Percentiles rank a stretch among this genome's conserved stretches.
Conservation (phyloP, 2,329 filamentous ascomycete species). For the Trichoderma koningii region DNA sequence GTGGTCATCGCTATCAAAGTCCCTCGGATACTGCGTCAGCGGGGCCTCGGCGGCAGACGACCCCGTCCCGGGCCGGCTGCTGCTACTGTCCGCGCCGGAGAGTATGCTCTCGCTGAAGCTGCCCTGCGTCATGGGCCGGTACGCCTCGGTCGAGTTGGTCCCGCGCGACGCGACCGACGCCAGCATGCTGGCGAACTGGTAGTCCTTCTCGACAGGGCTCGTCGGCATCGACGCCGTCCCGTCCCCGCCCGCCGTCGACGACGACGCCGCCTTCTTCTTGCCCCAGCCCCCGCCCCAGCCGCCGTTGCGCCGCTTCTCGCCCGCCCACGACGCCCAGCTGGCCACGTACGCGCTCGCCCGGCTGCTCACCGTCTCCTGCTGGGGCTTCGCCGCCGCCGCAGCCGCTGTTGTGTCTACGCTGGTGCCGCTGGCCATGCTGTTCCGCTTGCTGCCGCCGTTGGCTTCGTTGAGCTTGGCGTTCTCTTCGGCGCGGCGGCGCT, state of each 20-base stretch:
- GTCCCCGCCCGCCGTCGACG: constrained; percentile 27
- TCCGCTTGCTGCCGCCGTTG: constrained; percentile 6
- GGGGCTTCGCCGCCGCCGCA: constrained; percentile 30
- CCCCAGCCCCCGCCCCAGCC: constrained; percentile 49
- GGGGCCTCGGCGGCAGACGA: constrained; percentile 23
- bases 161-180: constrained; percentile 36
- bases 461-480: constrained; percentile 30
- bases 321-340: constrained; percentile 70
- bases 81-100: constrained; percentile 41
- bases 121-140: constrained; percentile 43
- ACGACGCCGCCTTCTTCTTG: constrained; percentile 33
- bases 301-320: constrained; percentile 70
- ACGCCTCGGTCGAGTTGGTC: constrained; percentile 34
- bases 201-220: constrained; percentile 44
- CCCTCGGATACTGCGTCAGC: constrained; percentile 17
- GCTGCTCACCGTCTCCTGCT: constrained; percentile 52
- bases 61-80: constrained; percentile 31
- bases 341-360: constrained; percentile 66
- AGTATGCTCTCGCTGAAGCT: constrained; percentile 51
- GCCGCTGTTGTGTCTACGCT: constrained; percentile 34
- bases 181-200: constrained; percentile 42
- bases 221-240: constrained; percentile 39
- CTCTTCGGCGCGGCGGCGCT: constrained; percentile 48
- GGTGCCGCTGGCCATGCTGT: constrained; percentile 21
- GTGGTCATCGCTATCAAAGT: not conserved